Evolutionary conservation across 2,329 filamentous ascomycete genomes (phyloP).

Genomic region (Aspergillus pseudoviridinutans): DNA sequence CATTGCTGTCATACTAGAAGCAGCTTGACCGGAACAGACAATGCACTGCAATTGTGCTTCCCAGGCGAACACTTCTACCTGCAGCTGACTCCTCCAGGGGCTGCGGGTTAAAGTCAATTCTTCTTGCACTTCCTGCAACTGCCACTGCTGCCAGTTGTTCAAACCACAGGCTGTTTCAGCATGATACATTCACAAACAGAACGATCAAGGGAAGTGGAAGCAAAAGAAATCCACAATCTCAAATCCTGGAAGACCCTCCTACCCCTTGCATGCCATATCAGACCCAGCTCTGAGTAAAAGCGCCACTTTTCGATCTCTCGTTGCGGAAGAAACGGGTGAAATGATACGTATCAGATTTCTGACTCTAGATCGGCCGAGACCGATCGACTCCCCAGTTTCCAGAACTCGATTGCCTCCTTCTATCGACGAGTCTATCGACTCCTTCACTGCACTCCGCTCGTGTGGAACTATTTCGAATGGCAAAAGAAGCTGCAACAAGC

Average conservation of each 20-base stretch:
- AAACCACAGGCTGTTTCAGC: background rate
- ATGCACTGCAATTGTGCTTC: background rate
- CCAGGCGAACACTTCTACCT: background rate
- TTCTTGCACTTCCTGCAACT: background rate
- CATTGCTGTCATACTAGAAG: background rate
- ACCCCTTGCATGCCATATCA: background rate
- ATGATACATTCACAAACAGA: background rate
- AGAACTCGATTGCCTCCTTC: constrained; percentile 19
- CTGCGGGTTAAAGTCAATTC: background rate
- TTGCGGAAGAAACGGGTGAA: background rate
- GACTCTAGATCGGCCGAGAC: background rate
- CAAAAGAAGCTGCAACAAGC: background rate
- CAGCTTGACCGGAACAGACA: background rate
- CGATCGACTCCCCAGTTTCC: constrained; percentile 17
- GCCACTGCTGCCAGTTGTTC: background rate
- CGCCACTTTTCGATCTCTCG: background rate
- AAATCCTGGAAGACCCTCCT: background rate
- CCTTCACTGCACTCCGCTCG: background rate
- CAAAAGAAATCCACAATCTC: background rate
- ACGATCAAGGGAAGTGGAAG: background rate
- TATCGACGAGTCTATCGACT: constrained; percentile 12
- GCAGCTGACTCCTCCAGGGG: background rate
- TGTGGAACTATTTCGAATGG: background rate
- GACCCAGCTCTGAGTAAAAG: background rate
- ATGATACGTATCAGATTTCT: background rate